Conservation (phyloP, 23 red algal species). For the Cyanidiococcus yangmingshanensis region DNA sequence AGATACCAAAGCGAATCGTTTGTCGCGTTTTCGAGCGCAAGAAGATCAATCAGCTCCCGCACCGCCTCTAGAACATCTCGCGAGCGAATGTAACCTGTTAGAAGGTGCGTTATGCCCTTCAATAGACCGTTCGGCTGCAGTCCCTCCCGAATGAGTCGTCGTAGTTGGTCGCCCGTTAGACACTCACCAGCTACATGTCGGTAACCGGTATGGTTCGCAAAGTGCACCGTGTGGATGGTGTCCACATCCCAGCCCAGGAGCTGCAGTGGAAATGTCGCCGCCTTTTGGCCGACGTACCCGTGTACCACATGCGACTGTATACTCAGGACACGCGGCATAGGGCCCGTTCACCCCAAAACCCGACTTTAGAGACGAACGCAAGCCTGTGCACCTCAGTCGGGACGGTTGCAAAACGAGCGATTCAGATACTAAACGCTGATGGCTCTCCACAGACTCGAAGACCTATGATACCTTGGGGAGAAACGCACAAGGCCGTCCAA, state of each 20-base stretch:
- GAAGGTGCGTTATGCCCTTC: constrained; percentile 38
- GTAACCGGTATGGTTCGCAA: constrained; percentile 97
- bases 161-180: constrained; percentile 35
- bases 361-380: too few species aligned
- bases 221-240: constrained; percentile 58
- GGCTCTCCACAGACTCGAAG: too few species aligned
- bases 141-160: constrained; percentile 29
- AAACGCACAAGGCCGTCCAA: too few species aligned
- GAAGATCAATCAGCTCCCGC: constrained; percentile 33
- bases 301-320: constrained; percentile 86
- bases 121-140: constrained; percentile 66
- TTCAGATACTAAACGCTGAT: too few species aligned
- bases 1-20: constrained; percentile 36
- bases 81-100: constrained; percentile 70
- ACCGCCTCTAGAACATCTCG: constrained; percentile 21
- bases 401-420: too few species aligned
- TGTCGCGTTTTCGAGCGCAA: neutral
- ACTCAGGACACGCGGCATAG: constrained; percentile 49
- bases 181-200: constrained; percentile 36
- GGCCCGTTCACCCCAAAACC: neutral
- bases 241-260: constrained; percentile 93
- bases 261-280: constrained; percentile 78
- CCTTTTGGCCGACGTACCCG: constrained; percentile 85
- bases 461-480: too few species aligned
- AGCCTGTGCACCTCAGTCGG: too few species aligned